Conservation (phyloP, 2,329 filamentous ascomycete genomes). For the Huntiella savannae region DNA sequence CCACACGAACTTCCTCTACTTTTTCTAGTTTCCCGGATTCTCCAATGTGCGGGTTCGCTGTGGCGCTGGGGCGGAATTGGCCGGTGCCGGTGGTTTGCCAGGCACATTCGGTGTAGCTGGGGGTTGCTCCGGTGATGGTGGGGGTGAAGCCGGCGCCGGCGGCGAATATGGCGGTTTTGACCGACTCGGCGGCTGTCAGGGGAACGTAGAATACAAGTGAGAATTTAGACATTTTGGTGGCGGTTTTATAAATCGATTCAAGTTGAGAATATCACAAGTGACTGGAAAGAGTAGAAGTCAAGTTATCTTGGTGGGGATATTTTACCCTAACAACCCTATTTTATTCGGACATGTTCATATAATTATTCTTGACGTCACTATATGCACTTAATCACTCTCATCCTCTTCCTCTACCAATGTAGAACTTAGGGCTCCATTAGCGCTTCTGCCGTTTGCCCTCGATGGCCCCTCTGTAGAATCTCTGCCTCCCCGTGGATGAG, state of each 20-base stretch:
- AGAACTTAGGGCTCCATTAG: too few relatives aligned
- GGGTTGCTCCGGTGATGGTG: conserved; percentile 25
- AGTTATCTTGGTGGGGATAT: background rate
- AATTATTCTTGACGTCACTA: conserved; percentile 6
- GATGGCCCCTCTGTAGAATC: conserved; percentile 13
- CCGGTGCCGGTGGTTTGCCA: conserved; percentile 35
- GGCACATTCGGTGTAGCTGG: conserved; percentile 37
- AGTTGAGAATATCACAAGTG: too few relatives aligned
- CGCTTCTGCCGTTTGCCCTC: conserved; percentile 12
- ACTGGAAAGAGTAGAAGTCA: too few relatives aligned
- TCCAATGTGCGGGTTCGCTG: conserved; percentile 45
- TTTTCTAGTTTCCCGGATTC: conserved; percentile 35
- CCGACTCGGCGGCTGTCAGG: conserved; percentile 23
- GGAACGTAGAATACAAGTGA: conserved; percentile 34
- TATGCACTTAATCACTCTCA: conserved; percentile 10
- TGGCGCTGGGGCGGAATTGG: conserved; percentile 44
- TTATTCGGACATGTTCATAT: background rate
- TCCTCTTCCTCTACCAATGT: conserved; percentile 16
- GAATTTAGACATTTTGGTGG: conserved; percentile 13
- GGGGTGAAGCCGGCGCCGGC: conserved; percentile 37
- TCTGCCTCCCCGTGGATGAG: background rate
- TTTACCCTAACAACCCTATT: background rate
- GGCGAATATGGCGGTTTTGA: conserved; percentile 37
- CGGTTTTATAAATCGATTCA: background rate
- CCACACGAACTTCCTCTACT: conserved; percentile 40